Base-by-base conservation (phyloP, 192 early-diverging fungal genomes). In the Spizellomyces sp. region DNA sequence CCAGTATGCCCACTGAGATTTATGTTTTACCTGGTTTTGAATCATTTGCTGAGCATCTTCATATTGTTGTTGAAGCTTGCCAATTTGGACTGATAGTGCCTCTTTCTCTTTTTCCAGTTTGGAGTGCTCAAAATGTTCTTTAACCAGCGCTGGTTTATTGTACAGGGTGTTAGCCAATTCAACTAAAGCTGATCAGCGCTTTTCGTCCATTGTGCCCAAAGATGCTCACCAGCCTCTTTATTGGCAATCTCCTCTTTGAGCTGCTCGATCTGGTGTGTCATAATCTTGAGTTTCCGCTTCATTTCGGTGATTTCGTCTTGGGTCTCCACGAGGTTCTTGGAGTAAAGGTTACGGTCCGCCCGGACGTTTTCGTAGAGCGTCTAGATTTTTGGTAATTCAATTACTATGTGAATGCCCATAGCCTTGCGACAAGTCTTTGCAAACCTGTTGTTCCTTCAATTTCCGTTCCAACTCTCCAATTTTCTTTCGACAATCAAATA, bases 41-140 rank as follows among this genome's bases (percentile, higher is more conserved):
- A 87, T 77, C 60, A 78, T 60, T 55, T 86, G 76, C 63, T 81
- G 75, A 0, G 77, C 76, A 21, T 84, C 82, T 45, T 80, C 78
- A 62, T 83, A 73, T 68, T 83, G 80, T 62, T 80, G 81, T 56
- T 84, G 78, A n/a, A 85, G 63, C 62, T 85, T 88, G 19, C 70
- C 80, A 65, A 88, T 85, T 59, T 84, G 80, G 5, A 69, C 66
- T 27, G 77, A 79, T 9, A 87, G 65, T 9, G 69, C 73, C 59
- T 88, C 87, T 61, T 88, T 88, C 70, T 87, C 87, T 69, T 88
- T 88, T 52, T 87, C 87, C 12, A 86, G 68, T 70, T 87, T 86
- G 8, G 81, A 76, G 48, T 84, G 81, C 62, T 88, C 87, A 62
- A 87, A 82, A 56, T 83, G 82, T 61, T 84, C 83, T 67, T 86